A percentile compares a stretch with the other conserved stretches of the same genome.
phyloP scores from a whole-genome alignment of 2,329 filamentous ascomycete species.

The Stemphylium lycopersici region DNA sequence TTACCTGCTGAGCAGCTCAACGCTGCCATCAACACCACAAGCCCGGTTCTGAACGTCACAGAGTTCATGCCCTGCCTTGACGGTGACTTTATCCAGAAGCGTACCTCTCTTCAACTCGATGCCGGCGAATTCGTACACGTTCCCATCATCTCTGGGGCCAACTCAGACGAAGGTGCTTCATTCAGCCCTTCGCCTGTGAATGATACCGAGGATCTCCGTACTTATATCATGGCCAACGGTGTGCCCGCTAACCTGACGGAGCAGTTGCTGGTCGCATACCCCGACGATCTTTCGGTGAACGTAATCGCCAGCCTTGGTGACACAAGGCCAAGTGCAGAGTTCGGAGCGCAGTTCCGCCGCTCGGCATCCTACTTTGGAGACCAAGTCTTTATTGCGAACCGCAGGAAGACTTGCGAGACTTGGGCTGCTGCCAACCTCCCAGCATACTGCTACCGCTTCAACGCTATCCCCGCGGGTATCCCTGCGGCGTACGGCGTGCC shows the following conservation, averaged over 20 bases:
- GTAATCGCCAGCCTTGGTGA: conserved; percentile 33
- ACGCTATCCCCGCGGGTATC: conserved; percentile 58
- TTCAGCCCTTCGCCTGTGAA: conserved; percentile 63
- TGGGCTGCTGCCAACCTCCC: conserved; percentile 57
- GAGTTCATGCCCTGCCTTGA: conserved; percentile 57
- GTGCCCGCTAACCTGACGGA: conserved; percentile 31
- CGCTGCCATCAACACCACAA: conserved; percentile 56
- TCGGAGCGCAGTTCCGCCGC: conserved; percentile 59
- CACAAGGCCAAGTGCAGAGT: conserved; percentile 22
- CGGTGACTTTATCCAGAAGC: conserved; percentile 61
- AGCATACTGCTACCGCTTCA: conserved; percentile 69
- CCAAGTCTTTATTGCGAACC: conserved; percentile 60
- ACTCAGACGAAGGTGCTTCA: conserved; percentile 68
- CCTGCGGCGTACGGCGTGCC: conserved; percentile 53
- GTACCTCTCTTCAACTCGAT: conserved; percentile 60
- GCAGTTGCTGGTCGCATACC: conserved; percentile 38
- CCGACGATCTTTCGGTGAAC: conserved; percentile 35
- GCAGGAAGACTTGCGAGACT: conserved; percentile 59
- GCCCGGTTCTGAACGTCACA: conserved; percentile 30
- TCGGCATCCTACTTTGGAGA: conserved; percentile 60
- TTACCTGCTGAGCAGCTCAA: conserved; percentile 66
- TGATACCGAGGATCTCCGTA: conserved; percentile 60
- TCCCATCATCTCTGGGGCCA: conserved; percentile 67
- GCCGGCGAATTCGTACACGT: conserved; percentile 67
- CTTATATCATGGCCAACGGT: conserved; percentile 44